Base-by-base conservation (phyloP, 768 basidiomycete species). In the Auricularia sp. region DNA sequence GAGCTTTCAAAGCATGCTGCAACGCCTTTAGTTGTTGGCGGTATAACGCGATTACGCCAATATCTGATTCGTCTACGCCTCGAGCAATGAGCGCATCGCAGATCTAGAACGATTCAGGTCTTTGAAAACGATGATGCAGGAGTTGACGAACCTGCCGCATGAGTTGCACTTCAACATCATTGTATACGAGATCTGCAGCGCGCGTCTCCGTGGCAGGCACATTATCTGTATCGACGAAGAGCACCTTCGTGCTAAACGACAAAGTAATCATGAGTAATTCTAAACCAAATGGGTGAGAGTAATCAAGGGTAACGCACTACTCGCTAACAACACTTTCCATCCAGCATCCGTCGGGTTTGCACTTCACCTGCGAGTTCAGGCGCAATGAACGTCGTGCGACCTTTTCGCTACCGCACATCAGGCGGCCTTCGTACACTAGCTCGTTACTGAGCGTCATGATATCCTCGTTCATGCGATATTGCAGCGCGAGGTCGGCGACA, bases 391-490 rank as follows among this genome's bases (percentile, higher is more conserved):
- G 80, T 47, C 79, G 77, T 36, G 90, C 90, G 11, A 96, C 85
- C 18, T 77, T 76, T 58, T 85, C 84, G 10, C 83, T 87, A 3
- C 96, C 97, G 71, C 93, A 96, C 59, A 77, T 80, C 51, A 98
- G 79, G 21, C 87, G 81, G 65, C 88, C 83, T 10, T 82, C 78
- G 70, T 98, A 98, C 10, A 98, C 87, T 59, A 98, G 84, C 64
- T 79, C 80, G 73, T 98, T 98, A 1, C 91, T 91, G 8, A 98
- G 78, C 10, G 83, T 72, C 95, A 98, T 98, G 72, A 98, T 97
- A 66, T 96, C 93, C 64, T 84, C 84, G 74, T 96, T 98, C 97
- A 98, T 98, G 56, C 97, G 82, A 72, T 98, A 99, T 72, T 99
- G 97, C 64, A 88, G 81, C 0, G 84, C 81, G 53, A 99, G 82